These are phyloP conservation scores for Penicillium hordei DNA, from an alignment of 2,329 filamentous ascomycete genomes.

Conservation along the genomic window DNA sequence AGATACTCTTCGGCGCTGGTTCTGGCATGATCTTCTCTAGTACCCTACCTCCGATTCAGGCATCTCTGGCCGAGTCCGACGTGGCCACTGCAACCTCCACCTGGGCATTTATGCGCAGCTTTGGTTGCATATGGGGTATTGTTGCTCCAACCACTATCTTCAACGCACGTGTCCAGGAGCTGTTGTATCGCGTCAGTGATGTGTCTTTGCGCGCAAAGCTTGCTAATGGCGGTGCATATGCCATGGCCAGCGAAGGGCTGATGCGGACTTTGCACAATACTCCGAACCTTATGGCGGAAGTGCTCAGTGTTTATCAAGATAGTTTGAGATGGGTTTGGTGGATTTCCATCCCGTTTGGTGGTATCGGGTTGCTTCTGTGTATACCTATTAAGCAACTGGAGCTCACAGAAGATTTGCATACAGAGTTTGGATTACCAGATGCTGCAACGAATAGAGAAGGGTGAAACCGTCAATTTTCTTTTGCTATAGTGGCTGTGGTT, in stretches of 20 bases:
- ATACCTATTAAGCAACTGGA: slow-evolving; percentile 36
- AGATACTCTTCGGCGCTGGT: slow-evolving; percentile 30
- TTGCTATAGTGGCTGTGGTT: background rate
- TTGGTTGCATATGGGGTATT: slow-evolving; percentile 35
- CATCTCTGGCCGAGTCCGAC: slow-evolving; percentile 29
- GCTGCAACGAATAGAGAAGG: slow-evolving; percentile 28
- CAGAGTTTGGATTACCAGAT: slow-evolving; percentile 45
- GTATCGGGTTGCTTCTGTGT: slow-evolving; percentile 34
- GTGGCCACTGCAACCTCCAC: slow-evolving; percentile 28
- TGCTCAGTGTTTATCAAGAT: slow-evolving; percentile 36
- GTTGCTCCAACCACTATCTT: slow-evolving; percentile 34
- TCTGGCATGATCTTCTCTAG: slow-evolving; percentile 29
- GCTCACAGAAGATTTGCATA: slow-evolving; percentile 1
- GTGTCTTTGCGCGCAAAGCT: slow-evolving; percentile 9
- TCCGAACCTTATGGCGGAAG: slow-evolving; percentile 18
- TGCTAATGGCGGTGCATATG: slow-evolving; percentile 25
- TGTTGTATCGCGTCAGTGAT: slow-evolving; percentile 18
- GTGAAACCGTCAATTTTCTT: background rate
- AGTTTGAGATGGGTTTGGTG: slow-evolving; percentile 42
- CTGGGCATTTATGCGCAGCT: slow-evolving; percentile 33
- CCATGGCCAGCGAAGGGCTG: slow-evolving; percentile 14
- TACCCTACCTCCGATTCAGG: slow-evolving; percentile 32
- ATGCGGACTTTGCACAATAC: background rate
- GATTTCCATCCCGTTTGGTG: slow-evolving; percentile 36
- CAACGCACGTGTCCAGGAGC: slow-evolving; percentile 24